phyloP scores from a whole-genome alignment of 805 yeast genomes.

The Kuraishia ogatae region DNA sequence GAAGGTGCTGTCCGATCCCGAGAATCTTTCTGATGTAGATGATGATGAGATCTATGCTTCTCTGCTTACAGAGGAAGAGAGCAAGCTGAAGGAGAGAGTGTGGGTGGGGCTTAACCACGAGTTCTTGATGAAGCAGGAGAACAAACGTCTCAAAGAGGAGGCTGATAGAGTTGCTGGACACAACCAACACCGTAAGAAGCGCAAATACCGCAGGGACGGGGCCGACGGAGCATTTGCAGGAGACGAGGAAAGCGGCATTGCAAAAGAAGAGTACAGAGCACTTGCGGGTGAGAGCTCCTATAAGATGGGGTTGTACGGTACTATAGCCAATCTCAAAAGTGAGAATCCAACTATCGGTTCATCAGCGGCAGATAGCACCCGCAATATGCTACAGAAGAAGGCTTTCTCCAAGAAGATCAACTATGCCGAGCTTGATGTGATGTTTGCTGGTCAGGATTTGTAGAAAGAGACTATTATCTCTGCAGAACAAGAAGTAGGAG shows the following conservation, averaged over 20 bases:
- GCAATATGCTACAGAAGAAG: conserved; percentile 65
- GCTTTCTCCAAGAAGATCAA: conserved; percentile 84
- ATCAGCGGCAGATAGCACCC: conserved; percentile 75
- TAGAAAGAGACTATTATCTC: not conserved
- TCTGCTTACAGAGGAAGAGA: conserved; percentile 61
- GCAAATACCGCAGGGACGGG: conserved; percentile 18
- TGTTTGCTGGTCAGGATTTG: conserved; percentile 19
- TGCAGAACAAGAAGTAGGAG: not conserved
- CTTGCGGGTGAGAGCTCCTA: conserved; percentile 11
- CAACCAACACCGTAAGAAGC: conserved; percentile 43
- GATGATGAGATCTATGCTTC: conserved; percentile 69
- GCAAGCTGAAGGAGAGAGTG: conserved; percentile 64
- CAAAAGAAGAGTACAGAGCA: conserved; percentile 17
- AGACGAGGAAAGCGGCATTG: conserved; percentile 20
- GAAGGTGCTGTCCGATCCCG: conserved; percentile 51
- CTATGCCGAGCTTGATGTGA: conserved; percentile 66
- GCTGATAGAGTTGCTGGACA: conserved; percentile 86
- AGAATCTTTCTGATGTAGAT: conserved; percentile 64
- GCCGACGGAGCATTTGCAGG: conserved; percentile 13
- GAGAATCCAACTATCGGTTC: conserved; percentile 20
- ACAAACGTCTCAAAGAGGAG: conserved; percentile 71
- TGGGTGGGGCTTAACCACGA: conserved; percentile 92
- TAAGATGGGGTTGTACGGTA: conserved; percentile 26
- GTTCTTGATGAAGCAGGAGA: conserved; percentile 76
- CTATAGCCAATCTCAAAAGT: conserved; percentile 36